phyloP scores from a whole-genome alignment of 371 early-diverging fungal species.

The Syncephalis plumigaleata region DNA sequence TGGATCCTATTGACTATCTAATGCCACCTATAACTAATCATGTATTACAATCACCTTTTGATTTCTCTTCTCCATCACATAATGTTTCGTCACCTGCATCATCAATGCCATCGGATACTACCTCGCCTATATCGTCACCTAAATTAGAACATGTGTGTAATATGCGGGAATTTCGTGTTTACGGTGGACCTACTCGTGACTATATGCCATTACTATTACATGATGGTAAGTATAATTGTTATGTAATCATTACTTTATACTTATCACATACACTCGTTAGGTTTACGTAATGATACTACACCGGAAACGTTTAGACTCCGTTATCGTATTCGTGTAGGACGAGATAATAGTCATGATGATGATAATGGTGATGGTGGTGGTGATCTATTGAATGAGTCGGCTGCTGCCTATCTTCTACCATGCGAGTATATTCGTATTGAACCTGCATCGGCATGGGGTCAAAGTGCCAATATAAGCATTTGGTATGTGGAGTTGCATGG shows the following conservation, averaged over 20 bases:
- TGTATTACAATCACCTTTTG: slow-evolving; percentile 1
- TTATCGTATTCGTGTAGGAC: no score
- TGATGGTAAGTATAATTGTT: slow-evolving; percentile 35
- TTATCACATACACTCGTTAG: slow-evolving; percentile 13
- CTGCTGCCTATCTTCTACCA: slow-evolving; percentile 28
- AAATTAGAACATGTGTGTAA: slow-evolving; percentile 82
- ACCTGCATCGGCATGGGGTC: slow-evolving; percentile 78
- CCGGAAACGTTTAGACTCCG: slow-evolving; percentile 71
- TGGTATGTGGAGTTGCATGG: slow-evolving; percentile 89
- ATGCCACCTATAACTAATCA: background rate
- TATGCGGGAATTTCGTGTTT: slow-evolving; percentile 90
- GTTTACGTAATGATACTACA: slow-evolving; percentile 74
- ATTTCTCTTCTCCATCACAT: no score
- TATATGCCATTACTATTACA: slow-evolving; percentile 77
- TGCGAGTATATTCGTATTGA: slow-evolving; percentile 83
- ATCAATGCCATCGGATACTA: no score
- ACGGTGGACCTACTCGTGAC: slow-evolving; percentile 58
- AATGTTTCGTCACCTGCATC: no score
- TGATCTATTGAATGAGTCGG: background rate
- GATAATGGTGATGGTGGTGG: no score
- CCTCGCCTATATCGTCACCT: no score
- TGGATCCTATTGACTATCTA: background rate
- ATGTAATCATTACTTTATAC: background rate
- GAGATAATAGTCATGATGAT: slow-evolving; percentile 8
- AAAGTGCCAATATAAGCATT: slow-evolving; percentile 87